phyloP scores from a whole-genome alignment of 106 monocot species.

The Dioscorea dumetorum region DNA sequence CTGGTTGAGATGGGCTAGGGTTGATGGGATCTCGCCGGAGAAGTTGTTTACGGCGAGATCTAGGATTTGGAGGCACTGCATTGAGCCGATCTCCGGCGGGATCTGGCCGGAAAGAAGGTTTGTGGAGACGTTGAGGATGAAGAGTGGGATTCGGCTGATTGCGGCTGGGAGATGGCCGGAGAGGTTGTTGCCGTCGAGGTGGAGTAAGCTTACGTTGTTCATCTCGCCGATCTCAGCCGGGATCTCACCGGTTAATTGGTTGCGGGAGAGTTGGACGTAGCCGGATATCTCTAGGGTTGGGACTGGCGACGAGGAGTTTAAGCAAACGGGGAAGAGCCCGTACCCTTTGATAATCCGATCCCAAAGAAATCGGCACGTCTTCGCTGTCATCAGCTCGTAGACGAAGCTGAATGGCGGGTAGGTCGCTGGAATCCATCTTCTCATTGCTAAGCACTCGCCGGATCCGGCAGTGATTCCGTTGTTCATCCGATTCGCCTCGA shows the following conservation, averaged over 20 bases:
- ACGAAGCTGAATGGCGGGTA: constrained; percentile 79
- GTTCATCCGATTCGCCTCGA: constrained; percentile 36
- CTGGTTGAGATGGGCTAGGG: constrained; percentile 34
- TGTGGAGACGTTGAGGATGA: constrained; percentile 49
- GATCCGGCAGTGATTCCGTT: constrained; percentile 19
- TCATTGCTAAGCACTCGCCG: constrained; percentile 72
- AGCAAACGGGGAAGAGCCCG: constrained; percentile 51
- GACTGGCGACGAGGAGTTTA: constrained; percentile 29
- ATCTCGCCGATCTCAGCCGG: constrained; percentile 50
- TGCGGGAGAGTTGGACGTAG: constrained; percentile 57
- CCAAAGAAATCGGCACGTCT: constrained; percentile 58
- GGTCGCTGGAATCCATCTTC: constrained; percentile 62
- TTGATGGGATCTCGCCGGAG: constrained; percentile 48
- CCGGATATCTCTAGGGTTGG: constrained; percentile 43
- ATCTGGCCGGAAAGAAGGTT: constrained; percentile 57
- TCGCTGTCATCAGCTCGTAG: constrained; percentile 53
- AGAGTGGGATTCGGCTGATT: constrained; percentile 34
- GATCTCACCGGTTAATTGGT: constrained; percentile 54
- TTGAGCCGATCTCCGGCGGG: constrained; percentile 38
- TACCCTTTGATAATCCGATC: constrained; percentile 35
- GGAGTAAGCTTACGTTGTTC: constrained; percentile 44
- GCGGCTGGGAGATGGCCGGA: constrained; percentile 35
- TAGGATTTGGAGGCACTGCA: constrained; percentile 41
- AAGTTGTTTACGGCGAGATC: constrained; percentile 74
- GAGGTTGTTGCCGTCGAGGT: constrained; percentile 43